Conservation (phyloP, 139 green algal genomes). For the Deuterostichococcus epilithicus region DNA sequence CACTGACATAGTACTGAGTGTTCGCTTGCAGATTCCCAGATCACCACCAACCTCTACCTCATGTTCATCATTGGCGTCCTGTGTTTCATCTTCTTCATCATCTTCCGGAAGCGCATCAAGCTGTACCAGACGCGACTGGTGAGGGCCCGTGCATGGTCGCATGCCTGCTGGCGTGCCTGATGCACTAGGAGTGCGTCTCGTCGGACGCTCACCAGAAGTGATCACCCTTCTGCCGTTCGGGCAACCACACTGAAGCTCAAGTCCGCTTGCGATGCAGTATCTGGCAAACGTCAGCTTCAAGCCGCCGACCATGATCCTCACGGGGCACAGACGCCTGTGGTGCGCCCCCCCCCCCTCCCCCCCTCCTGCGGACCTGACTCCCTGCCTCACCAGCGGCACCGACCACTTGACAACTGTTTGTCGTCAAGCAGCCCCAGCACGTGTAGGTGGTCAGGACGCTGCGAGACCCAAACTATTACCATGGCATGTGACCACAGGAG, state of each 20-base stretch:
- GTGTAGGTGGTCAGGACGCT: neutral
- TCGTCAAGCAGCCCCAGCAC: neutral
- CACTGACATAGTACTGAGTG: neutral
- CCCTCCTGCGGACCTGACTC: neutral
- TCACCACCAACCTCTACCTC: neutral
- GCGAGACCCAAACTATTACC: too few relatives aligned
- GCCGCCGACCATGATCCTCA: constrained; percentile 12
- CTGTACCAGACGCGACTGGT: constrained; percentile 26
- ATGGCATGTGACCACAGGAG: constrained; percentile 7
- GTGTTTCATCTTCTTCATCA: constrained; percentile 15
- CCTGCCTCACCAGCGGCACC: neutral
- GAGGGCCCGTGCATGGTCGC: neutral
- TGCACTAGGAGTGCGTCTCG: neutral
- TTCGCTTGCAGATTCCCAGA: neutral
- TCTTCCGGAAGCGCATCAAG: neutral
- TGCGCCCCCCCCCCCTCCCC: neutral
- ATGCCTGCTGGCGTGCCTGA: too few relatives aligned
- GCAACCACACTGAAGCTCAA: neutral
- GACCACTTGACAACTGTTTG: neutral
- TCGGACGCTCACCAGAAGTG: neutral
- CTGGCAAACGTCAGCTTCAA: constrained; percentile 20
- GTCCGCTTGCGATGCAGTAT: constrained; percentile 8
- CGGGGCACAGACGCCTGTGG: constrained; percentile 15
- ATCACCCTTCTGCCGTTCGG: neutral
- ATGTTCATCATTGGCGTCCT: constrained; percentile 2